Evolutionary conservation across 129 eudicot genomes (phyloP).

Genomic region (Lonicera japonica): DNA sequence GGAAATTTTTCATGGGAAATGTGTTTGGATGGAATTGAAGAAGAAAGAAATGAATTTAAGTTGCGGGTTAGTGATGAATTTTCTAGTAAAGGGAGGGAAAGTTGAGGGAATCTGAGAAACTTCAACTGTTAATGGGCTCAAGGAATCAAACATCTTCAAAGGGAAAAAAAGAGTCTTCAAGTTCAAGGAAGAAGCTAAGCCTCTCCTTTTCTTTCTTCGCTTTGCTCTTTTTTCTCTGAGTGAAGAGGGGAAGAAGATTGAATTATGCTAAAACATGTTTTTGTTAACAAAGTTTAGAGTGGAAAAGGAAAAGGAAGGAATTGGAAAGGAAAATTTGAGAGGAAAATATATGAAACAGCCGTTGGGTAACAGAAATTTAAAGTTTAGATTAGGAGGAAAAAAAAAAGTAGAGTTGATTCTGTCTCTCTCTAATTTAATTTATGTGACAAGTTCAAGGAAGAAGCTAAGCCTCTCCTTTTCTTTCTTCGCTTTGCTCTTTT

Average conservation of each 20-base stretch:
- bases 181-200: constrained; percentile 75
- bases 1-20: constrained; percentile 29
- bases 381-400: constrained; percentile 43
- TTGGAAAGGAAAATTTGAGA: not conserved
- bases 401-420: constrained; percentile 47
- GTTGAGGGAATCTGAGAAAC: constrained; percentile 61
- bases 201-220: constrained; percentile 39
- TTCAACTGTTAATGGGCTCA: constrained; percentile 33
- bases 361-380: constrained; percentile 69
- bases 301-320: constrained; percentile 10
- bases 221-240: constrained; percentile 21
- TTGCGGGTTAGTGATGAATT: constrained; percentile 29
- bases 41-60: constrained; percentile 47
- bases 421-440: constrained; percentile 20
- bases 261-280: constrained; percentile 26
- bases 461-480: constrained; percentile 60
- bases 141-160: constrained; percentile 75
- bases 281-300: constrained; percentile 26
- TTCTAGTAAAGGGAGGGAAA: constrained; percentile 39
- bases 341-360: constrained; percentile 35
- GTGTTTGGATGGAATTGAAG: constrained; percentile 42
- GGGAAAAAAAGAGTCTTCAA: constrained; percentile 48
- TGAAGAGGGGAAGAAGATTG: constrained; percentile 32
- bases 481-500: constrained; percentile 19
- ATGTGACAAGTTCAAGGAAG: constrained; percentile 76